Percentiles rank a stretch among this genome's conserved stretches.
Evolutionary conservation across 2,329 filamentous ascomycete genomes (phyloP).

Genomic region (Aspergillus glaucus): DNA sequence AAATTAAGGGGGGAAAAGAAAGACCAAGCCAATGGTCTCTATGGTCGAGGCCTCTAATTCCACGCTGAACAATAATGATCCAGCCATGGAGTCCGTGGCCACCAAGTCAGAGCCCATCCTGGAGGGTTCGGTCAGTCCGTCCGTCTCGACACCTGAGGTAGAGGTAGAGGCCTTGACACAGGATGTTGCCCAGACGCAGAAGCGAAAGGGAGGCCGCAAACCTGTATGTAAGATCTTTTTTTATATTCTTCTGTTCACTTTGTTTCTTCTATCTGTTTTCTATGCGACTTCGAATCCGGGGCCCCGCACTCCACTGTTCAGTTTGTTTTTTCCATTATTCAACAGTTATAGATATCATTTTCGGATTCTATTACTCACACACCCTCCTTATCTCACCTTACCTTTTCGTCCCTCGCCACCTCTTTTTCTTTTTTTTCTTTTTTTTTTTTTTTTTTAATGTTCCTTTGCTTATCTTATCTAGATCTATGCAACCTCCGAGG

Average conservation of each 20-base stretch:
- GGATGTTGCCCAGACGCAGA: constrained; percentile 55
- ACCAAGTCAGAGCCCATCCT: constrained; percentile 37
- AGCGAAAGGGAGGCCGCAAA: constrained; percentile 95
- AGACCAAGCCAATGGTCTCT: constrained; percentile 35
- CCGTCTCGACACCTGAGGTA: constrained; percentile 42
- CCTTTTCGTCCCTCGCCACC: neutral
- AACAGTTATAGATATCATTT: neutral
- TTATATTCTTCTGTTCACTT: neutral
- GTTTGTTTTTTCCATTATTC: constrained; percentile 1
- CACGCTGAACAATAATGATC: constrained; percentile 30
- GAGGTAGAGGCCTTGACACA: constrained; percentile 35
- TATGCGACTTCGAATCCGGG: constrained; percentile 17
- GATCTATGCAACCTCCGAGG: constrained; percentile 98
- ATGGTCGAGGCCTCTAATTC: constrained; percentile 36
- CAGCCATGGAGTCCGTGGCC: constrained; percentile 34
- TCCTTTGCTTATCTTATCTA: constrained; percentile 33
- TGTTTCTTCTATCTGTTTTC: constrained; percentile 4
- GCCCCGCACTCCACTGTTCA: constrained; percentile 21
- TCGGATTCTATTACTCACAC: constrained; percentile 1
- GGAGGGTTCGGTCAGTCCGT: constrained; percentile 39
- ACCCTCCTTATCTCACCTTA: constrained; percentile 2
- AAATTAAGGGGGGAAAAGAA: neutral
- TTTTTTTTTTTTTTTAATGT: constrained; percentile 4
- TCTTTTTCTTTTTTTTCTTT: neutral
- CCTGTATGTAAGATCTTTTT: constrained; percentile 60